Base-by-base conservation (phyloP, 2,329 filamentous ascomycete species). In the Fusarium sp. region DNA sequence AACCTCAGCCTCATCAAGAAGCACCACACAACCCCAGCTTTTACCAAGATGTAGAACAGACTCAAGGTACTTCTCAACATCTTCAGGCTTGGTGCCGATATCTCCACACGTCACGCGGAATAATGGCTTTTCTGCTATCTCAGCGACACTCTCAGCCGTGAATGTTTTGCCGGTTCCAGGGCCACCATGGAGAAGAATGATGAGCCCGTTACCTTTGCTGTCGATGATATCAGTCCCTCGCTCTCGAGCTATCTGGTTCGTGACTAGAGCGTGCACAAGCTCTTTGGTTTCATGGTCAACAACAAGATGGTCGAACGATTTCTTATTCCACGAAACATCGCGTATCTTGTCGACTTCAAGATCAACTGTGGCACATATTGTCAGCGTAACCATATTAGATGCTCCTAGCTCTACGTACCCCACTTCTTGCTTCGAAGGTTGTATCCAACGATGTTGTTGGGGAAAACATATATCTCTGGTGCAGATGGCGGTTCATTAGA, bases 111-210 rank as follows among this genome's bases (percentile, higher is more conserved):
- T 57, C 2, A 57, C 47, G 4, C 36, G 21, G 3, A 43, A 52
- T 0, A 77, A 45, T 7, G 75, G 75, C 37, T 67, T 69, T 14
- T 64, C 27, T 0, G 60, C 66, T 3, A 67, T 47, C 13, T 74
- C 68, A 0, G 75, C 74, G 1, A 76, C 66, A 10, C 53, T 60
- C 15, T 66, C 59, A 1, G 63, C 77, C 4, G 76, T 78, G 1
- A 73, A 70, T 0, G 77, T 78, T 41, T 79, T 79, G 0, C 77
- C 77, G 1, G 75, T 74, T 2, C 76, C 76, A 0, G 76, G 76
- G 1, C 66, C 72, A 2, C 77, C 77, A 15, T 78, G 76, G 0
- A 79, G 59, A 1, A 79, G 64, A 2, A 79, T 71, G 2, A 79
- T 74, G 0, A 77, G 67, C 1, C 69, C 65, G n/a, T 65, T 71